phyloP scores from a whole-genome alignment of 768 basidiomycete genomes.

The Naganishia vaughanmartiniae region DNA sequence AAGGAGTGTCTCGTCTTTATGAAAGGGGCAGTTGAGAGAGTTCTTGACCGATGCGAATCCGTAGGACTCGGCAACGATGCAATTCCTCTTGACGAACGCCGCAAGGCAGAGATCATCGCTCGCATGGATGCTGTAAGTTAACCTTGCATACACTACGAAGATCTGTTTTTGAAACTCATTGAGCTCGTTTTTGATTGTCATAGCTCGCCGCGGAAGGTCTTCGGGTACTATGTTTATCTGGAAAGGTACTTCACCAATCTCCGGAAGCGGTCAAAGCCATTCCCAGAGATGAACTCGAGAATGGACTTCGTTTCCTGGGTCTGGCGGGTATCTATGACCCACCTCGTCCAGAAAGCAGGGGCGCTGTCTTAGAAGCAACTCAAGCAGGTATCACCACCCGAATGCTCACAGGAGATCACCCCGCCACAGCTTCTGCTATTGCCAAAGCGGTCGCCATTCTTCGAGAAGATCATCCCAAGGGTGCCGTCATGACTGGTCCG shows the following conservation, averaged over 20 bases:
- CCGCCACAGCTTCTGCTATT: slow-evolving; percentile 60
- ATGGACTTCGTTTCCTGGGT: slow-evolving; percentile 58
- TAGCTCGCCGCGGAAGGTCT: slow-evolving; percentile 53
- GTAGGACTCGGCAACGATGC: slow-evolving; percentile 28
- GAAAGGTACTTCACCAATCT: slow-evolving; percentile 46
- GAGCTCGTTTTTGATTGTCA: not conserved
- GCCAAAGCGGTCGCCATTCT: slow-evolving; percentile 59
- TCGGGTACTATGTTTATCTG: slow-evolving; percentile 51
- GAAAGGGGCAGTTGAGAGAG: slow-evolving; percentile 56
- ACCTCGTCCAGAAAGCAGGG: slow-evolving; percentile 59
- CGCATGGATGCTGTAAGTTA: slow-evolving; percentile 28
- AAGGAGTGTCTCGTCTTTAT: slow-evolving; percentile 42
- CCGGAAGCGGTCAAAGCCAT: slow-evolving; percentile 41
- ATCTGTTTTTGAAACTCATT: not conserved
- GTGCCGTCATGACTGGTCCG: slow-evolving; percentile 54
- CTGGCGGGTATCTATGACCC: slow-evolving; percentile 62
- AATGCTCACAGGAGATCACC: slow-evolving; percentile 62
- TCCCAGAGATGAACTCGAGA: slow-evolving; percentile 57
- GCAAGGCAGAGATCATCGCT: slow-evolving; percentile 24
- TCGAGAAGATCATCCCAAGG: slow-evolving; percentile 41
- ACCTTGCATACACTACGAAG: not conserved
- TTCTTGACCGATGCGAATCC: slow-evolving; percentile 57
- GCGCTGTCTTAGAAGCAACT: slow-evolving; percentile 59
- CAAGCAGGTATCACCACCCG: slow-evolving; percentile 58
- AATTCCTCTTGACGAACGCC: slow-evolving; percentile 19